A percentile compares a stretch with the other conserved stretches of the same genome.
phyloP scores from a whole-genome alignment of 2,329 filamentous ascomycete genomes.

The Penicillium thymicola region DNA sequence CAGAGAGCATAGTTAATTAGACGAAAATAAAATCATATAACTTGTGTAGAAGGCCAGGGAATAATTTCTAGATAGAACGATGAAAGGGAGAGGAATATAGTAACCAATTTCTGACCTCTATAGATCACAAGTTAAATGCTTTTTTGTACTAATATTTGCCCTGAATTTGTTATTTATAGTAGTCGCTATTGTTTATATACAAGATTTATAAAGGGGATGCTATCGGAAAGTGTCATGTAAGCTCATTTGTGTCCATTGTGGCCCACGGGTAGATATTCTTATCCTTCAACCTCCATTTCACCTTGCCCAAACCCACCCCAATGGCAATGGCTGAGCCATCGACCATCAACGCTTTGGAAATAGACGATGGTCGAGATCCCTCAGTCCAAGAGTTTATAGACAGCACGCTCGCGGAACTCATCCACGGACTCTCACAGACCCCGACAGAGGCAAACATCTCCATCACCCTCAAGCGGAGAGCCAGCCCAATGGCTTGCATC shows the following conservation, averaged over 20 bases:
- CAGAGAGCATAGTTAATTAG: background rate
- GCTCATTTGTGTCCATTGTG: background rate
- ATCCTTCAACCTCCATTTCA: background rate
- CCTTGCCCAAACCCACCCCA: background rate
- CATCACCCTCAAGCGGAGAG: conserved; percentile 31
- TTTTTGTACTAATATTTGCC: background rate
- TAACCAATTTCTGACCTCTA: too few relatives aligned
- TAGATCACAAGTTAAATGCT: background rate
- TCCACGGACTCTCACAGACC: conserved; percentile 25
- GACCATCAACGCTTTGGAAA: background rate
- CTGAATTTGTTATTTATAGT: too few relatives aligned
- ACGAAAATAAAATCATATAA: background rate
- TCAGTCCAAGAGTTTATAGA: conserved; percentile 32
- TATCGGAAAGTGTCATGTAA: background rate
- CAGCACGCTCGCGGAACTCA: conserved; percentile 21
- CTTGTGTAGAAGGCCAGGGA: background rate
- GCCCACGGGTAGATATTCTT: background rate
- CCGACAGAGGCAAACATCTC: conserved; percentile 27
- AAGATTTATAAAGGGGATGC: background rate
- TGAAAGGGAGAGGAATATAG: too few relatives aligned
- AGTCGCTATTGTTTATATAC: background rate
- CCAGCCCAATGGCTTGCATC: conserved; percentile 19
- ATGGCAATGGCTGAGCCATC: background rate
- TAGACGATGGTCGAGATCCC: conserved; percentile 7
- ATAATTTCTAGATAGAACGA: background rate